Evolutionary conservation across 73 alveolate species (phyloP), one percentile per base, ranked within the genome.

Genomic region (Paraurostyla sp.): DNA sequence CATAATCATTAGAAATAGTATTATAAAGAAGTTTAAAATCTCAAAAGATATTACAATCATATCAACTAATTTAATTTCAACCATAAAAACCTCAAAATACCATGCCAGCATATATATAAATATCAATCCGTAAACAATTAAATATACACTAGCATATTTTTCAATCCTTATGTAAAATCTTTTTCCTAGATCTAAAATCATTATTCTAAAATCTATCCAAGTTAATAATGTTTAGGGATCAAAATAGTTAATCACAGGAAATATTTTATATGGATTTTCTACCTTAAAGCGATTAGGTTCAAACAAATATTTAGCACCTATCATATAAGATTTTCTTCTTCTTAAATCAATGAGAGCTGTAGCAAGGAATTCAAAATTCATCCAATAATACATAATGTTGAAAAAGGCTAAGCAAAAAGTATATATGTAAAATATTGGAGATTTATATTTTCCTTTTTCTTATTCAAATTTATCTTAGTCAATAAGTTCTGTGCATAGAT

Each of bases 141-240:
- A 27, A 36, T 48, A 73, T 13, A 42, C 4, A 16, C 11, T 13
- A 16, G 22, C n/a, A 38, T 73, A 73, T 9, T 43, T 51, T 73
- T 73, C 29, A 45, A 73, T 73, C 16, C 86, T 40, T 0, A 73
- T 22, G 7, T 41, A 18, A 73, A 73, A 73, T 73, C 86, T 73
- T 36, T 25, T 4, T n/a, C 86, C 86, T 6, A 73, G 18, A 73
- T 73, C 86, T 46, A 73, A 25, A 43, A 73, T 2, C 49, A 73
- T 46, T 30, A 16, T 0, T 22, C 86, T 40, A 29, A 73, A 23
- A 35, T 73, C 86, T 3, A 73, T 16, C 86, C 86, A 73, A 25
- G 86, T 32, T 38, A 48, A 33, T 2, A 73, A 20, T 9, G 86
- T 43, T 73, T 73, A 36, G 23, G 86, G 86, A 45, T 73, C 71